phyloP scores from a whole-genome alignment of 1,139 yeast genomes.

The Geotrichum restrictum region DNA sequence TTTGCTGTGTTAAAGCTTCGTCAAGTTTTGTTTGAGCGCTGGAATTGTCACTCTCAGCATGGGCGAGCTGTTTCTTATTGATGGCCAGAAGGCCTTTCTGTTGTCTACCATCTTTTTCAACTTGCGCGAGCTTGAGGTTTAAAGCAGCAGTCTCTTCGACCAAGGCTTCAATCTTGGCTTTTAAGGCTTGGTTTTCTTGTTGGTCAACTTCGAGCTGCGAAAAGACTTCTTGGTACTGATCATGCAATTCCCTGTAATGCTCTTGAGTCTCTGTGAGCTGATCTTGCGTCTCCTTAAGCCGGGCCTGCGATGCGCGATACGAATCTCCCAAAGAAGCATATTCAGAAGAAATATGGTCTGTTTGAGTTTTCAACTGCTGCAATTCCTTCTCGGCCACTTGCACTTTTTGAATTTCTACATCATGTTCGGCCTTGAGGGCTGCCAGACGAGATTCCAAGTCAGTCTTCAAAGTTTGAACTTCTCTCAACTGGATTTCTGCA shows the following conservation, averaged over 20 bases:
- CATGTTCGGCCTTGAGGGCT: conserved; percentile 65
- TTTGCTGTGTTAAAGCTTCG: conserved; percentile 36
- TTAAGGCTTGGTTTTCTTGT: conserved; percentile 58
- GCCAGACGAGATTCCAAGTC: conserved; percentile 69
- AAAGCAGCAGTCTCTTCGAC: conserved; percentile 65
- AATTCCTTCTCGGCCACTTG: conserved; percentile 60
- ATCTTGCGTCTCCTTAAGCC: conserved; percentile 63
- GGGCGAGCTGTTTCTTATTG: conserved; percentile 63
- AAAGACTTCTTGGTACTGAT: conserved; percentile 56
- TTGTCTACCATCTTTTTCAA: conserved; percentile 53
- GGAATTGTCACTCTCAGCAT: conserved; percentile 51
- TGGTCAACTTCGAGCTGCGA: conserved; percentile 60
- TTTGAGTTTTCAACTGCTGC: conserved; percentile 46
- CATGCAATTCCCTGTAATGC: conserved; percentile 25
- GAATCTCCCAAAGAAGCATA: not conserved
- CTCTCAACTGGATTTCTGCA: conserved; percentile 71
- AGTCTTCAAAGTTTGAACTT: conserved; percentile 58
- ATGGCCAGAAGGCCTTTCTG: conserved; percentile 63
- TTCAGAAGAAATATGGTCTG: conserved; percentile 62
- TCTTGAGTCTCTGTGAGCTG: conserved; percentile 65
- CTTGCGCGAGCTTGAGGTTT: conserved; percentile 51
- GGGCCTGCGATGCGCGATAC: conserved; percentile 61
- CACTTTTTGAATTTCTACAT: conserved; percentile 66
- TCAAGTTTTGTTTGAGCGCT: conserved; percentile 43
- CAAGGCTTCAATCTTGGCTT: conserved; percentile 61